Evolutionary conservation across 345 rosid genomes (phyloP), one percentile per base, ranked within the genome.

Genomic region (Viola odorata): DNA sequence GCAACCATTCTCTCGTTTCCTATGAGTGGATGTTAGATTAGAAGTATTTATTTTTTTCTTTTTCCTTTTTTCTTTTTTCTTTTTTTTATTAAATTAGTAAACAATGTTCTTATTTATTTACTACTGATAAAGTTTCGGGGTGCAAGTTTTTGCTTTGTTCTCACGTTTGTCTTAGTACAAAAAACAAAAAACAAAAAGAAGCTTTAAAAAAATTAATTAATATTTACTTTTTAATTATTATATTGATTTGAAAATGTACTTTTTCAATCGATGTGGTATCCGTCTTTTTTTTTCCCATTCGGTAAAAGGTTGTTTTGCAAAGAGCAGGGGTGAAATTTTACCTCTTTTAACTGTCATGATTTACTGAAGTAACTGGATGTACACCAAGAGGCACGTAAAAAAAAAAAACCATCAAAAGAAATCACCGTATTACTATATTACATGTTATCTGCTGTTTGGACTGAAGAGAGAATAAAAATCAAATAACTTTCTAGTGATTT

Each of bases 1-100:
- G 75, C 67, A 57, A 75, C 71, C 79, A 72, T 73, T 5, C 38
- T 50, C 17, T 8, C 36, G 11, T 42, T 32, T 5, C 1, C 3
- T 12, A 47, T 50, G 12, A 17, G 38, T 48, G 39, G 60, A 48
- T 59, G 66, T 70, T 53, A 56, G 56, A 5, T 60, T 23, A 4
- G 37, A 48, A 53, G 45, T 12, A 44, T 44, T 53, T 9, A 5
- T n/a, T 32, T 0, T 11, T 60, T 52, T 3, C 11, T 12, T 50
- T 45, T 39, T 13, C 3, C 0, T 55, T 60, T 6, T 51, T 3
- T 12, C 38, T 12, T 41, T 17, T 0, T 4, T 6, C 4, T 64
- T 40, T 62, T 6, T 8, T 6, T 12, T n/a, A 16, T 40, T 61
- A 2, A 4, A n/a, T n/a, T n/a, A n/a, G n/a, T n/a, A n/a, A n/a